Evolutionary conservation across 1,284 basidiomycete genomes (phyloP).

Genomic region (Meripilus lineatus): DNA sequence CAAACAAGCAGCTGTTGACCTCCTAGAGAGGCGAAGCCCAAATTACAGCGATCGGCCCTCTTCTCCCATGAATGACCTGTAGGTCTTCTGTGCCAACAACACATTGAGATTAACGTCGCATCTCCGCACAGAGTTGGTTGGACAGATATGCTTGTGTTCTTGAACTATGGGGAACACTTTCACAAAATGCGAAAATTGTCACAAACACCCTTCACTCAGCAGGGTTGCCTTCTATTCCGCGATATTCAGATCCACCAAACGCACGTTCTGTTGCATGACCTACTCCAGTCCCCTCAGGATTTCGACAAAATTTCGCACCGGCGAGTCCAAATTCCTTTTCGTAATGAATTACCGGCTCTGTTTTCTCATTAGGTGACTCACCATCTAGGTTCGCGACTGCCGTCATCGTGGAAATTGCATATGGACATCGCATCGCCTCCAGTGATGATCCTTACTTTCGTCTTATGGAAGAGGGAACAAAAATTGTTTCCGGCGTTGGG

Average conservation of each 20-base stretch:
- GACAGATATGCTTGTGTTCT: not conserved
- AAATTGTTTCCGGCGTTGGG: not conserved
- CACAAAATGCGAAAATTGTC: not conserved
- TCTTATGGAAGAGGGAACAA: not conserved
- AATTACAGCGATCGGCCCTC: conserved; percentile 13
- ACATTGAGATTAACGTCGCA: not conserved
- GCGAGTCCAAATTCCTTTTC: not conserved
- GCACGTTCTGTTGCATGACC: not conserved
- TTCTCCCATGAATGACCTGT: conserved; percentile 7
- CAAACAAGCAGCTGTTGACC: conserved; percentile 8
- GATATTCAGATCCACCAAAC: not conserved
- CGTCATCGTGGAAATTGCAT: not conserved
- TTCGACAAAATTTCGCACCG: not conserved
- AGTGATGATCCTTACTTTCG: not conserved
- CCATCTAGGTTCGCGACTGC: not conserved
- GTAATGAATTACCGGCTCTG: not conserved
- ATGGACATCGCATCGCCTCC: not conserved
- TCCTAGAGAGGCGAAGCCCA: conserved; percentile 14
- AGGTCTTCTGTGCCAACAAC: not conserved
- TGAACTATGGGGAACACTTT: not conserved
- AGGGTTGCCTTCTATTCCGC: not conserved
- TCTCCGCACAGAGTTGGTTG: not conserved
- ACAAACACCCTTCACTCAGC: not conserved
- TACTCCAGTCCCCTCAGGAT: not conserved
- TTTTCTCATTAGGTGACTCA: conserved; percentile 4